These are phyloP conservation scores for Penicillium tannophilum DNA, from an alignment of 495 filamentous ascomycete species.

Conservation along the genomic window DNA sequence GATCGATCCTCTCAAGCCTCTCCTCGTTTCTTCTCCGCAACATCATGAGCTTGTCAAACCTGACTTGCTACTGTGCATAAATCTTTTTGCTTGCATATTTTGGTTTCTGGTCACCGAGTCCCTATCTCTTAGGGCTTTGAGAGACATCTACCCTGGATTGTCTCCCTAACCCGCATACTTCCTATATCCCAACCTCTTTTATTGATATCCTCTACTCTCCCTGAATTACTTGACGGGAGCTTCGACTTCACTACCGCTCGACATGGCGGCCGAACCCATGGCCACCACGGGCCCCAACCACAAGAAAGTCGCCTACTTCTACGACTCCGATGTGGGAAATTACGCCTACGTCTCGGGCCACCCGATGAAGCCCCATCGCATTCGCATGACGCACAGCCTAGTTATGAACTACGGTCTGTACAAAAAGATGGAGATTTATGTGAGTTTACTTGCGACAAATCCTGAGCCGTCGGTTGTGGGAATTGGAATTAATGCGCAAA, in stretches of 20 bases:
- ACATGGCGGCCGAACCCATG: constrained; percentile 50
- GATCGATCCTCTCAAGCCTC: constrained; percentile 28
- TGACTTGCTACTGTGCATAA: constrained; percentile 16
- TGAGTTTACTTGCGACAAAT: constrained; percentile 48
- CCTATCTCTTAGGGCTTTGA: constrained; percentile 1
- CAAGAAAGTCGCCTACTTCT: constrained; percentile 93
- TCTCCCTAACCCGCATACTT: constrained; percentile 24
- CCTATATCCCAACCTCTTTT: constrained; percentile 13
- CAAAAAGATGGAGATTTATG: constrained; percentile 99
- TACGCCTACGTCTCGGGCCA: constrained; percentile 98
- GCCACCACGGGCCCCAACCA: constrained; percentile 53
- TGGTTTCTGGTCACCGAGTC: constrained; percentile 14
- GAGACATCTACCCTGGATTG: constrained; percentile 5
- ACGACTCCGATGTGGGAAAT: constrained; percentile 96
- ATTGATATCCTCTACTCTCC: constrained; percentile 12
- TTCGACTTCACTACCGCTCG: constrained; percentile 12
- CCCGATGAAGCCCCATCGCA: constrained; percentile 99
- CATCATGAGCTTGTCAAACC: constrained; percentile 23
- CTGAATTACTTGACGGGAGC: not conserved
- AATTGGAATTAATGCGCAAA: constrained; percentile 11
- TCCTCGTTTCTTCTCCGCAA: constrained; percentile 15
- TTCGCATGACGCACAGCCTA: constrained; percentile 92
- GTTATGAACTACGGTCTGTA: constrained; percentile 99
- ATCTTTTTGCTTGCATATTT: constrained; percentile 7
- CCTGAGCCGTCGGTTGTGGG: not conserved